Percentiles rank a stretch among this genome's conserved stretches.
Conservation (phyloP, 306 rosid genomes). For the Lablab purpureus region DNA sequence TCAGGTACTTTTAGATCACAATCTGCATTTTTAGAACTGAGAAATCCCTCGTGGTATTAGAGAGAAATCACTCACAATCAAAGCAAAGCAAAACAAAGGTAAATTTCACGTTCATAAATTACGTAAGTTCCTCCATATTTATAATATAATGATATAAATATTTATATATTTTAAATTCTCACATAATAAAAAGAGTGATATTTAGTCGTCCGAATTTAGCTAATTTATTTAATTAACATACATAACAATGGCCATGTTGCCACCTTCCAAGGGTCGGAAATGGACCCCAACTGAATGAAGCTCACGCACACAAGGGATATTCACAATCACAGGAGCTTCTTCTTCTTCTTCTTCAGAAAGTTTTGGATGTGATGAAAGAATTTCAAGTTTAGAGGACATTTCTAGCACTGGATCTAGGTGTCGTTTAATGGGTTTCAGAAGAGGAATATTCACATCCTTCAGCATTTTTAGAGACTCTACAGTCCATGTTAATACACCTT, state of each 20-base stretch:
- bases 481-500: not conserved
- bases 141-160: not conserved
- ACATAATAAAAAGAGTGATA: not conserved
- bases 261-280: not conserved
- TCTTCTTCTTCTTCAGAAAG: not conserved
- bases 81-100: not conserved
- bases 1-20: too few relatives aligned
- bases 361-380: not conserved
- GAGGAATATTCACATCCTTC: not conserved
- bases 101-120: not conserved
- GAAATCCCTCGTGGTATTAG: too few relatives aligned
- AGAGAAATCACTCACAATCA: not conserved
- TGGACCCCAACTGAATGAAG: conserved; percentile 6
- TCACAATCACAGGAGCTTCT: not conserved
- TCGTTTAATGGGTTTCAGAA: not conserved
- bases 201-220: not conserved
- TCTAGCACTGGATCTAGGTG: not conserved
- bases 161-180: not conserved
- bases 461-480: not conserved
- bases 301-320: conserved; percentile 22
- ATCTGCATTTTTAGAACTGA: too few relatives aligned
- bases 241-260: conserved; percentile 15
- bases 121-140: not conserved
- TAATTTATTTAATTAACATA: not conserved
- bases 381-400: not conserved